Percentiles rank a stretch among this genome's conserved stretches.
These are phyloP conservation scores for Ceratonia siliqua DNA, from an alignment of 306 rosid genomes.

Conservation along the genomic window DNA sequence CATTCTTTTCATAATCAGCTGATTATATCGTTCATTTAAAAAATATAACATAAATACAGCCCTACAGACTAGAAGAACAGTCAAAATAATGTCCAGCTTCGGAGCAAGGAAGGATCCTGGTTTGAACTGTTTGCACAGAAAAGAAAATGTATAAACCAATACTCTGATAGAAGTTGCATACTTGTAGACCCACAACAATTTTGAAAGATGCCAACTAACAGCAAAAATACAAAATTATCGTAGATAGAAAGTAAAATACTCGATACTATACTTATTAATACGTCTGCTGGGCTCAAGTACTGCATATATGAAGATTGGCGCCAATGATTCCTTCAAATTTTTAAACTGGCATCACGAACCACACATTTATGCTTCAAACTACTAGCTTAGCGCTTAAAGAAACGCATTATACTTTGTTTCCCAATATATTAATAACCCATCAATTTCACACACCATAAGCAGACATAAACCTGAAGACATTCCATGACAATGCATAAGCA, in stretches of 20 bases:
- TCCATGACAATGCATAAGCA: slow-evolving; percentile 66
- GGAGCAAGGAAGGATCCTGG: slow-evolving; percentile 19
- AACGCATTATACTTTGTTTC: slow-evolving; percentile 34
- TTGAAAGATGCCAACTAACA: not conserved
- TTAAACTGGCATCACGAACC: slow-evolving; percentile 21
- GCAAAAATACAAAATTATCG: slow-evolving; percentile 3
- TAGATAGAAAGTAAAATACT: slow-evolving; percentile 16
- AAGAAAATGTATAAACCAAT: slow-evolving; percentile 13
- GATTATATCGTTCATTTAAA: not conserved
- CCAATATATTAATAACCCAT: slow-evolving; percentile 41
- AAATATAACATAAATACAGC: not conserved
- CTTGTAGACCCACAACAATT: slow-evolving; percentile 18
- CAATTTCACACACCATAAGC: slow-evolving; percentile 33
- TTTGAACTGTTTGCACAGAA: slow-evolving; percentile 11
- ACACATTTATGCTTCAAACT: slow-evolving; percentile 35
- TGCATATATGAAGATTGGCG: slow-evolving; percentile 49
- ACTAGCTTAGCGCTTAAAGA: slow-evolving; percentile 39
- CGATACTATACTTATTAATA: slow-evolving; percentile 16
- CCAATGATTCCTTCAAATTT: slow-evolving; percentile 49
- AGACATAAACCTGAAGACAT: slow-evolving; percentile 40
- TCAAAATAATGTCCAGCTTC: not conserved
- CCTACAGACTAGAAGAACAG: slow-evolving; percentile 1
- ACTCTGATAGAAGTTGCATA: slow-evolving; percentile 24
- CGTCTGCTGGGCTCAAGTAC: slow-evolving; percentile 30
- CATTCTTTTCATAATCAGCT: slow-evolving; percentile 1